phyloP scores from a whole-genome alignment of 495 filamentous ascomycete genomes.

The Xylaria bambusicola region DNA sequence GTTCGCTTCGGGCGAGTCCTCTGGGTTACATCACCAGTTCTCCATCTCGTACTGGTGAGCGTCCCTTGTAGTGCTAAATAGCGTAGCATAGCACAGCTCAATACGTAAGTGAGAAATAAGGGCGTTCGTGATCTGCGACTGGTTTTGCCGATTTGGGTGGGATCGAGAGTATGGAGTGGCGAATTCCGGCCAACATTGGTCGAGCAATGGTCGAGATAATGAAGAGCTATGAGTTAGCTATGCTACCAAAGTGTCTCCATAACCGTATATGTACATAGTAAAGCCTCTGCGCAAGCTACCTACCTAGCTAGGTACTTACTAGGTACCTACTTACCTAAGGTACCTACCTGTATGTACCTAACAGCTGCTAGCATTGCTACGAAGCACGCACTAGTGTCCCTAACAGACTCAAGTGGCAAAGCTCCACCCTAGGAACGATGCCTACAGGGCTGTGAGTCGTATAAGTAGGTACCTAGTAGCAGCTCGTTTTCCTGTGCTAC shows the following conservation, averaged over 20 bases:
- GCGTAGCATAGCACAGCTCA: too few relatives aligned
- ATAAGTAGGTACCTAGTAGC: neutral
- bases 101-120: neutral
- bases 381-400: too few relatives aligned
- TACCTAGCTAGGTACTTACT: neutral
- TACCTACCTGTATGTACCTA: too few relatives aligned
- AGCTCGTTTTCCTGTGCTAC: neutral
- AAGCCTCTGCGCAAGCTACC: too few relatives aligned
- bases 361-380: too few relatives aligned
- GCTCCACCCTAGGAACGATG: constrained; percentile 9
- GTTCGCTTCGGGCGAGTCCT: neutral
- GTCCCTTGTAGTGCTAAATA: too few relatives aligned
- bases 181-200: neutral
- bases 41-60: constrained; percentile 1
- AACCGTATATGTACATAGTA: too few relatives aligned
- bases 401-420: constrained; percentile 11
- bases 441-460: constrained; percentile 2
- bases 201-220: neutral
- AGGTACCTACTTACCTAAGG: too few relatives aligned
- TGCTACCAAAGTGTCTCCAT: too few relatives aligned
- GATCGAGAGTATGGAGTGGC: neutral
- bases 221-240: too few relatives aligned
- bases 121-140: constrained; percentile 1
- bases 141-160: constrained; percentile 1
- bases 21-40: constrained; percentile 12